Conservation (phyloP, 2,329 filamentous ascomycete species). For the Fusarium buxicola region DNA sequence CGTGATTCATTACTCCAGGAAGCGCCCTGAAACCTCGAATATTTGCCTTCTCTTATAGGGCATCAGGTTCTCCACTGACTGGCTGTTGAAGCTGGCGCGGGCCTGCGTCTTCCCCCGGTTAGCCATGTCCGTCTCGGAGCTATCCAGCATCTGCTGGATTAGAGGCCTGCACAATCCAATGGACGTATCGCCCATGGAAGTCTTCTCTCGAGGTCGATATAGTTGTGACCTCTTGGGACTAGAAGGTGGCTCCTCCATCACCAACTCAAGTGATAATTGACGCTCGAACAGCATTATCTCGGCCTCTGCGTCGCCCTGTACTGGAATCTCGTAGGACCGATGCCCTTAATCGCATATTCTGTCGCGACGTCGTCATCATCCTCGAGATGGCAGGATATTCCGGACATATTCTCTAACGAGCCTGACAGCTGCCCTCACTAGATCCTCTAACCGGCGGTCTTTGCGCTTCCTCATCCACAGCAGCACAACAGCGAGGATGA, state of each 20-base stretch:
- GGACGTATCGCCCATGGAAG: background rate
- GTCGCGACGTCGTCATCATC: constrained; percentile 43
- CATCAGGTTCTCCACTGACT: background rate
- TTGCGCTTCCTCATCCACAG: constrained; percentile 79
- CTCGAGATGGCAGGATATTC: constrained; percentile 68
- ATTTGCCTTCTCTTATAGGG: background rate
- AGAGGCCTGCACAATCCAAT: background rate
- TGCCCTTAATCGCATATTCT: background rate
- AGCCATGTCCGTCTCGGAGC: background rate
- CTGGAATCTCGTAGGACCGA: background rate
- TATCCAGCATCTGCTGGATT: background rate
- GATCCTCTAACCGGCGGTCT: constrained; percentile 77
- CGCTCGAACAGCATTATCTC: background rate
- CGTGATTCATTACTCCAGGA: constrained; percentile 19
- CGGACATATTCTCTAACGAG: constrained; percentile 69
- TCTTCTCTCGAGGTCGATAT: background rate
- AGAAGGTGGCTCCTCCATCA: background rate
- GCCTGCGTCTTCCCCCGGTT: background rate
- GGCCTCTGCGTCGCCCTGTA: background rate
- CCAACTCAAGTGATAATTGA: background rate
- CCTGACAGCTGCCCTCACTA: constrained; percentile 73
- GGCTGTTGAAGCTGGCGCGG: background rate
- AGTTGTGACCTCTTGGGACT: background rate
- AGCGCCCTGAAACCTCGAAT: constrained; percentile 13
- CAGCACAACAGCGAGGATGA: constrained; percentile 73